Conservation (phyloP, 345 rosid species). For the Citrus australasica region DNA sequence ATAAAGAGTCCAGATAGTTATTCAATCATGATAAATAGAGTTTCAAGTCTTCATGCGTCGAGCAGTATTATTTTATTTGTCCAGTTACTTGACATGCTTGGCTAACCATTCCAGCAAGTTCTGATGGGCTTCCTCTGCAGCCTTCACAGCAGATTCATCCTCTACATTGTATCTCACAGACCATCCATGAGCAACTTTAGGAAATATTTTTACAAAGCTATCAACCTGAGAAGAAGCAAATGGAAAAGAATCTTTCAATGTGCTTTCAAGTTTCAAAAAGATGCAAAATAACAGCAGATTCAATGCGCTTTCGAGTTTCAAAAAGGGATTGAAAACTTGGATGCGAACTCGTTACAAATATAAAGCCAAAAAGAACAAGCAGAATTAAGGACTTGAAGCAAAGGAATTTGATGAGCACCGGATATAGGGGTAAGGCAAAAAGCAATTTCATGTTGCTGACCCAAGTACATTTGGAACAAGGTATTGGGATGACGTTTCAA, state of each 20-base stretch:
- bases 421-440: neutral
- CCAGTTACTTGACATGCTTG: neutral
- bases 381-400: neutral
- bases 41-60: neutral
- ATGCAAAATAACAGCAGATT: neutral
- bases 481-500: neutral
- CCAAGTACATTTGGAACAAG: neutral
- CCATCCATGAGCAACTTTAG: conserved; percentile 74
- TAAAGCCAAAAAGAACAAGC: neutral
- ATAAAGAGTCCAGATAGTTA: neutral
- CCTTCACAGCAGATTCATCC: conserved; percentile 24
- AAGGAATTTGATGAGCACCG: neutral
- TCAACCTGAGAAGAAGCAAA: conserved; percentile 41
- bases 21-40: neutral
- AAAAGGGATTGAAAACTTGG: neutral
- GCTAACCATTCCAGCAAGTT: neutral
- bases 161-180: conserved; percentile 49
- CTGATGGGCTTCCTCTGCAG: neutral
- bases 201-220: conserved; percentile 65
- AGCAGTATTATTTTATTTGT: neutral
- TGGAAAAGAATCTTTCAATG: neutral
- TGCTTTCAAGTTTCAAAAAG: neutral
- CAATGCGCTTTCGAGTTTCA: neutral
- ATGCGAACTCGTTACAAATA: neutral
- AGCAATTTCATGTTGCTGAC: neutral